A percentile compares a stretch with the other conserved stretches of the same genome.
These are phyloP conservation scores for Malassezia obtusa DNA, from an alignment of 1,284 basidiomycete species.

Conservation along the genomic window DNA sequence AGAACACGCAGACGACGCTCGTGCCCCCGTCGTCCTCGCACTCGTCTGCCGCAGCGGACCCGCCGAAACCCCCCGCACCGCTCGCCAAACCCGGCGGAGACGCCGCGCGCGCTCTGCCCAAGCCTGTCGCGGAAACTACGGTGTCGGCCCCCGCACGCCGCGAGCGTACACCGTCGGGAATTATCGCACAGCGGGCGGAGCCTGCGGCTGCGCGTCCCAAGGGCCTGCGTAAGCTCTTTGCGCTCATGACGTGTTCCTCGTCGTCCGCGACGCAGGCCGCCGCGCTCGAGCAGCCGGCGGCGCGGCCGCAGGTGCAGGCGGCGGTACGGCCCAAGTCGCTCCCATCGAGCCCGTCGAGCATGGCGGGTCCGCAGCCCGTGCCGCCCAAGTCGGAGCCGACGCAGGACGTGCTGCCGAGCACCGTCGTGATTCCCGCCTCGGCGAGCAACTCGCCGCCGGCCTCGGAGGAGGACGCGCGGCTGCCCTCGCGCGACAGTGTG, in stretches of 20 bases:
- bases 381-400: neutral
- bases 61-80: too few species aligned
- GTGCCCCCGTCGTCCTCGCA: too few species aligned
- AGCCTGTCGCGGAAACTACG: neutral
- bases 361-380: too few species aligned
- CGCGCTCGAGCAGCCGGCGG: neutral
- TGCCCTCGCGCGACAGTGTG: neutral
- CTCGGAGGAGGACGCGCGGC: neutral
- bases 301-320: too few species aligned
- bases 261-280: neutral
- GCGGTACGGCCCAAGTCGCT: too few species aligned
- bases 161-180: neutral
- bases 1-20: too few species aligned
- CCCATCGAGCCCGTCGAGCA: too few species aligned
- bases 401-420: neutral
- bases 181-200: neutral
- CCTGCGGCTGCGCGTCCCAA: neutral
- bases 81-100: neutral
- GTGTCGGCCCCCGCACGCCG: neutral
- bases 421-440: neutral
- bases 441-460: neutral
- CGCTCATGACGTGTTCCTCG: slow-evolving; percentile 10
- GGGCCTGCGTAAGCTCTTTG: slow-evolving; percentile 2
- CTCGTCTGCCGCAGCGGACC: too few species aligned
- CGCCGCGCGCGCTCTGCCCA: neutral